Conservation (phyloP, 495 filamentous ascomycete genomes). For the Thermothielavioides terrestris region DNA sequence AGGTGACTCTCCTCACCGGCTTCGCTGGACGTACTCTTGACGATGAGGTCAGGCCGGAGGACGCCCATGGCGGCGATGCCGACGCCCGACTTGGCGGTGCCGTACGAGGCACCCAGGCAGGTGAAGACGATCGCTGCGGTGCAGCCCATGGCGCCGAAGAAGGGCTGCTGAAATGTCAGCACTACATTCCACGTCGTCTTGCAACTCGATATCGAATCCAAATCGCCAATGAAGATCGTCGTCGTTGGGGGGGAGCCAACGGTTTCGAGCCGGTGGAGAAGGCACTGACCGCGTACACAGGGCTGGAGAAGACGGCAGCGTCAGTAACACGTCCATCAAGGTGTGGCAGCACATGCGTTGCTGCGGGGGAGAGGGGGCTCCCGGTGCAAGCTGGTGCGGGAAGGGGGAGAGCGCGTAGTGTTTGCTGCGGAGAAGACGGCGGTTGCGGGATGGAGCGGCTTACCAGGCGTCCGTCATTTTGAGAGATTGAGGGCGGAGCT, state of each 20-base stretch:
- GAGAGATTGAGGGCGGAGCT: constrained; percentile 26
- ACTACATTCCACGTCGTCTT: background rate
- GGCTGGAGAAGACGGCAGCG: constrained; percentile 48
- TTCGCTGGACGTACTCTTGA: constrained; percentile 68
- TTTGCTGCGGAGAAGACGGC: constrained; percentile 9
- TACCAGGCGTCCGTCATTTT: constrained; percentile 39
- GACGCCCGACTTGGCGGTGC: constrained; percentile 98
- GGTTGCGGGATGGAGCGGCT: constrained; percentile 22
- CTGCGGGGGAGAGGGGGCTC: background rate
- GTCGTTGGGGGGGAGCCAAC: constrained; percentile 4
- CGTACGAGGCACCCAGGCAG: constrained; percentile 96
- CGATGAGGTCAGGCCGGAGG: constrained; percentile 92
- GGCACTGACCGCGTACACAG: constrained; percentile 95
- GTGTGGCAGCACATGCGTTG: background rate
- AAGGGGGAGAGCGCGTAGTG: constrained; percentile 16
- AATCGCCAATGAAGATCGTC: background rate
- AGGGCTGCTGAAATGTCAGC: constrained; percentile 54
- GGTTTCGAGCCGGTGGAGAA: constrained; percentile 4
- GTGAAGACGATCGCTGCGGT: constrained; percentile 98
- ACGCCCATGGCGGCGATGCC: constrained; percentile 98
- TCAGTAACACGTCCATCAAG: constrained; percentile 9
- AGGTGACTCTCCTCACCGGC: background rate
- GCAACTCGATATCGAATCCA: constrained; percentile 11
- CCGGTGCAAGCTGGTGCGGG: constrained; percentile 21
- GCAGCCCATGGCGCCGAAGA: constrained; percentile 99